A percentile compares a stretch with the other conserved stretches of the same genome.
Evolutionary conservation across 352 stramenopile genomes (phyloP).

Genomic region (Phytophthora fragariaefolia): DNA sequence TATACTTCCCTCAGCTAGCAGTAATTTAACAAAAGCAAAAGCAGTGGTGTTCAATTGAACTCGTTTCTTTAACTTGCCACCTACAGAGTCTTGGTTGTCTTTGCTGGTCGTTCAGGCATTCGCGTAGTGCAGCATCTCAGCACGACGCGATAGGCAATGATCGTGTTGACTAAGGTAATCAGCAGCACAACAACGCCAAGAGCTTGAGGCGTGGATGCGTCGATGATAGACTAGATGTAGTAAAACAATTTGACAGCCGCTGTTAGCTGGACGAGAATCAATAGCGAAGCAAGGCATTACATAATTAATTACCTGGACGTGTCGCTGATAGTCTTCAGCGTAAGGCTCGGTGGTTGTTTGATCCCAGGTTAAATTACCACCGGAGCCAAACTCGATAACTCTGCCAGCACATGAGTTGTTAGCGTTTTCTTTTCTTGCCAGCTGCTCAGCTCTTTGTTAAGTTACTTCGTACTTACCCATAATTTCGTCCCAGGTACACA

Average conservation of each 20-base stretch:
- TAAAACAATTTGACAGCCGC: too few species aligned
- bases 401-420: slow-evolving; percentile 17
- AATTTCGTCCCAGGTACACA: slow-evolving; percentile 71
- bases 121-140: slow-evolving; percentile 6
- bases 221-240: slow-evolving; percentile 34
- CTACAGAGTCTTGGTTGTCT: slow-evolving; percentile 31
- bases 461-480: slow-evolving; percentile 44
- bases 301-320: slow-evolving; percentile 33
- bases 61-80: neutral
- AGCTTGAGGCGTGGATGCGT: slow-evolving; percentile 26
- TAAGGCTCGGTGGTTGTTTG: slow-evolving; percentile 43
- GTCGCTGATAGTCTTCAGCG: slow-evolving; percentile 24
- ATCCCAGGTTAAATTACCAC: slow-evolving; percentile 43
- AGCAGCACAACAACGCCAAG: slow-evolving; percentile 25
- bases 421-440: neutral
- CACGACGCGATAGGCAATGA: slow-evolving; percentile 12
- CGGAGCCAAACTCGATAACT: slow-evolving; percentile 37
- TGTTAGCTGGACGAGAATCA: neutral
- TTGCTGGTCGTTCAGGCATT: slow-evolving; percentile 4
- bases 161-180: slow-evolving; percentile 11
- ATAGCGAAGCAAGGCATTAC: neutral
- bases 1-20: slow-evolving; percentile 31
- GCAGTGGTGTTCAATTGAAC: slow-evolving; percentile 6
- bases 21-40: slow-evolving; percentile 36
- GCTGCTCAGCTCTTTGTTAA: neutral